Evolutionary conservation across 257 asterid species (phyloP).

Genomic region (Jacaranda mimosifolia): DNA sequence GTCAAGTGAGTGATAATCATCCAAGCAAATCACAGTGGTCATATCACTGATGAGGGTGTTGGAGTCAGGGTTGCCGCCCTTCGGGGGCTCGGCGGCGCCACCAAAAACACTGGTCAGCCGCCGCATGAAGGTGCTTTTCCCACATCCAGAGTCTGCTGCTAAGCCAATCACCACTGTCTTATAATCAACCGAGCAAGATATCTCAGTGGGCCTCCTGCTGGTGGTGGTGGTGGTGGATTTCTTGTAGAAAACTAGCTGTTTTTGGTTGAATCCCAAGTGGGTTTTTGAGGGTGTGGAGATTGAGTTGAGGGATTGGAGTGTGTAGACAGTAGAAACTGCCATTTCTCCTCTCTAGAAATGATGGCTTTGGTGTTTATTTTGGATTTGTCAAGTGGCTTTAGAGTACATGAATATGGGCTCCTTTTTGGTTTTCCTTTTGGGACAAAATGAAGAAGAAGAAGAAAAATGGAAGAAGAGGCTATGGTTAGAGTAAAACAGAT

Average conservation of each 20-base stretch:
- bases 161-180: slow-evolving; percentile 84
- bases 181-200: slow-evolving; percentile 66
- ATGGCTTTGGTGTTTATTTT: too few relatives aligned
- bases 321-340: slow-evolving; percentile 83
- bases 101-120: slow-evolving; percentile 96
- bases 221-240: too few relatives aligned
- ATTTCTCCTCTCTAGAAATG: slow-evolving; percentile 49
- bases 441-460: too few relatives aligned
- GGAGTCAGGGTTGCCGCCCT: slow-evolving; percentile 95
- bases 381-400: too few relatives aligned
- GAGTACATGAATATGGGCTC: slow-evolving; percentile 38
- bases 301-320: slow-evolving; percentile 76
- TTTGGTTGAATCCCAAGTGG: too few relatives aligned
- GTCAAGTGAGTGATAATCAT: slow-evolving; percentile 95
- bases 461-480: too few relatives aligned
- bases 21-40: slow-evolving; percentile 92
- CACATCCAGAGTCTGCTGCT: slow-evolving; percentile 97
- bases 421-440: slow-evolving; percentile 21
- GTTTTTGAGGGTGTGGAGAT: slow-evolving; percentile 74
- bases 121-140: slow-evolving; percentile 97
- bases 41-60: slow-evolving; percentile 90
- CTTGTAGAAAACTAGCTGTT: slow-evolving; percentile 58
- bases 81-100: slow-evolving; percentile 98
- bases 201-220: slow-evolving; percentile 6
- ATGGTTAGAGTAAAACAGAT: slow-evolving; percentile 46